A percentile compares a stretch with the other conserved stretches of the same genome.
phyloP scores from a whole-genome alignment of 2,329 filamentous ascomycete genomes.

The Penicillium crustosum region DNA sequence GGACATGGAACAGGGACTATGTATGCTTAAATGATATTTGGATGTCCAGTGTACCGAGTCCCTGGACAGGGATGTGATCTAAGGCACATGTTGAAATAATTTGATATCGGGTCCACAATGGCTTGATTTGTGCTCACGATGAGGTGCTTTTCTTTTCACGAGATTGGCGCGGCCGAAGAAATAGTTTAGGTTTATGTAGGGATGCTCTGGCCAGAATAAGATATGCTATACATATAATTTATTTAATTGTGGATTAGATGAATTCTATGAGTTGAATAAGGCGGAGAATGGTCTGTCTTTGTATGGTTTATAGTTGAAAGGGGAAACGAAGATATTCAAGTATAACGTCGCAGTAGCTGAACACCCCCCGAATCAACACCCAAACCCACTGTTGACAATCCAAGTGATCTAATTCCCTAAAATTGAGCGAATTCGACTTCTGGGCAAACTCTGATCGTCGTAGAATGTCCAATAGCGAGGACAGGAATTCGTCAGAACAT shows the following conservation, averaged over 20 bases:
- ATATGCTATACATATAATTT: neutral
- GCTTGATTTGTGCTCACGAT: constrained; percentile 19
- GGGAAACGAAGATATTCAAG: neutral
- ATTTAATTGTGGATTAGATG: neutral
- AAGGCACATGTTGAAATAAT: neutral
- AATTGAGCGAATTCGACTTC: neutral
- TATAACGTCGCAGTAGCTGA: too few species aligned
- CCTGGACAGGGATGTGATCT: neutral
- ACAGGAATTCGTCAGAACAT: neutral
- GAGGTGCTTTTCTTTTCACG: constrained; percentile 21
- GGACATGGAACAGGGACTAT: constrained; percentile 1
- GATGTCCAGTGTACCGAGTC: neutral
- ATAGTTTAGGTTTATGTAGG: too few species aligned
- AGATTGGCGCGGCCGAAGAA: too few species aligned
- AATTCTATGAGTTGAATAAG: neutral
- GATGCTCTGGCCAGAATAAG: neutral
- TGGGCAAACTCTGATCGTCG: neutral
- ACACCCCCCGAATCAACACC: too few species aligned
- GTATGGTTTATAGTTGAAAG: neutral
- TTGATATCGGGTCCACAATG: constrained; percentile 13
- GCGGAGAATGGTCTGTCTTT: too few species aligned
- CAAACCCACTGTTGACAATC: too few species aligned
- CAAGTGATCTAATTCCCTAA: neutral
- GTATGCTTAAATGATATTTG: constrained; percentile 12
- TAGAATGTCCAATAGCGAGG: neutral